These are phyloP conservation scores for Candida krabiensis DNA, from an alignment of 805 yeast species.

Conservation along the genomic window DNA sequence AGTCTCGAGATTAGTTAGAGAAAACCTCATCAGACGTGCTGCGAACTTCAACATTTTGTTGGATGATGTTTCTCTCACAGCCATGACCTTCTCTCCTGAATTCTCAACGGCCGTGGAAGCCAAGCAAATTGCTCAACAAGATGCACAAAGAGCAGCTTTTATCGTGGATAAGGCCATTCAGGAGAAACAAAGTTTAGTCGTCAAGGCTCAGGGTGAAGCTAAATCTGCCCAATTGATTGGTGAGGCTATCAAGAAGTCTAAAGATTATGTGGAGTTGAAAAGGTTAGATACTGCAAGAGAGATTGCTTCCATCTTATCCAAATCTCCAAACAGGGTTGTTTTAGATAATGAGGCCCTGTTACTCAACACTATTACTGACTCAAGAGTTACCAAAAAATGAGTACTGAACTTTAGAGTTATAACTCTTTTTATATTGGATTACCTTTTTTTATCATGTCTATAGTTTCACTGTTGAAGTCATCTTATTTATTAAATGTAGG, in stretches of 20 bases:
- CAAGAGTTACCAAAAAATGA: slow-evolving; percentile 46
- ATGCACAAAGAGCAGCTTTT: slow-evolving; percentile 97
- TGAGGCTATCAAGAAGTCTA: slow-evolving; percentile 96
- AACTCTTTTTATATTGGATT: too few species aligned
- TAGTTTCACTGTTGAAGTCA: too few species aligned
- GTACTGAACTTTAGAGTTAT: not conserved
- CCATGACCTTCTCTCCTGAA: slow-evolving; percentile 97
- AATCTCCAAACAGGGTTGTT: slow-evolving; percentile 87
- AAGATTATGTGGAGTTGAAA: slow-evolving; percentile 94
- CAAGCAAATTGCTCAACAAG: slow-evolving; percentile 98
- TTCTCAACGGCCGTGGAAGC: slow-evolving; percentile 98
- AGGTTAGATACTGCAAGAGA: slow-evolving; percentile 97
- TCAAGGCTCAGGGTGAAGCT: slow-evolving; percentile 98
- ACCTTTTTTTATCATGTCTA: slow-evolving; percentile 9
- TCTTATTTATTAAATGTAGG: too few species aligned
- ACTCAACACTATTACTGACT: slow-evolving; percentile 83
- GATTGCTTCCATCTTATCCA: slow-evolving; percentile 81
- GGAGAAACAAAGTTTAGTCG: slow-evolving; percentile 96
- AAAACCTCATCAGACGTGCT: slow-evolving; percentile 88
- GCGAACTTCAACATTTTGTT: slow-evolving; percentile 79
- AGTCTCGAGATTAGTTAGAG: slow-evolving; percentile 88
- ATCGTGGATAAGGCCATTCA: slow-evolving; percentile 96
- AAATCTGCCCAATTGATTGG: slow-evolving; percentile 97
- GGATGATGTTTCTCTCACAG: slow-evolving; percentile 96
- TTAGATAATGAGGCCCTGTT: slow-evolving; percentile 90